Conservation (phyloP, 2,329 filamentous ascomycete genomes). For the Lachnellula hyalina region DNA sequence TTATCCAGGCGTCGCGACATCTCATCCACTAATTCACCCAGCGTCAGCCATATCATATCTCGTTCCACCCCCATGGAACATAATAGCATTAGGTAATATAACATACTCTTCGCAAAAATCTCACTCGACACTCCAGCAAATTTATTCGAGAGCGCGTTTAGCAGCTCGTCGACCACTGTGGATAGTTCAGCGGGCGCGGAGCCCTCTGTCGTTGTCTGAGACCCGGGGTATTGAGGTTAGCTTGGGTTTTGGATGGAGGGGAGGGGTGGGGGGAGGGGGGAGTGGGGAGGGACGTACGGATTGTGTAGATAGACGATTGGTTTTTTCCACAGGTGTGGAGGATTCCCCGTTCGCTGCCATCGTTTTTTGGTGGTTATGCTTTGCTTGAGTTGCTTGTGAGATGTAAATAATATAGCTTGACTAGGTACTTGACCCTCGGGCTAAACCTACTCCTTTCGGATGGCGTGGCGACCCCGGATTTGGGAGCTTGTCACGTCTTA, state of each 20-base stretch:
- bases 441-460: background rate
- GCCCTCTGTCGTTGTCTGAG: constrained; percentile 20
- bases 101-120: constrained; percentile 81
- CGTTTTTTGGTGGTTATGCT: background rate
- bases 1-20: constrained; percentile 85
- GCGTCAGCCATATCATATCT: background rate
- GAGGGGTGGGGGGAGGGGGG: background rate
- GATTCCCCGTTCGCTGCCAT: background rate
- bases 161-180: constrained; percentile 73
- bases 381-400: background rate
- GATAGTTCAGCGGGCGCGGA: constrained; percentile 29
- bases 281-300: background rate
- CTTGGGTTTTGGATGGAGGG: background rate
- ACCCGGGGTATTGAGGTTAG: background rate
- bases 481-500: background rate
- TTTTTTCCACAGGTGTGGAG: background rate
- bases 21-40: constrained; percentile 67
- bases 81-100: too few relatives aligned
- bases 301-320: background rate
- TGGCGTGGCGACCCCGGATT: background rate
- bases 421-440: background rate
- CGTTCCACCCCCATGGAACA: too few relatives aligned
- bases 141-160: constrained; percentile 79
- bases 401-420: background rate
- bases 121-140: constrained; percentile 81